These are phyloP conservation scores for Cytospora schulzeri DNA, from an alignment of 2,329 filamentous ascomycete species.

Conservation along the genomic window DNA sequence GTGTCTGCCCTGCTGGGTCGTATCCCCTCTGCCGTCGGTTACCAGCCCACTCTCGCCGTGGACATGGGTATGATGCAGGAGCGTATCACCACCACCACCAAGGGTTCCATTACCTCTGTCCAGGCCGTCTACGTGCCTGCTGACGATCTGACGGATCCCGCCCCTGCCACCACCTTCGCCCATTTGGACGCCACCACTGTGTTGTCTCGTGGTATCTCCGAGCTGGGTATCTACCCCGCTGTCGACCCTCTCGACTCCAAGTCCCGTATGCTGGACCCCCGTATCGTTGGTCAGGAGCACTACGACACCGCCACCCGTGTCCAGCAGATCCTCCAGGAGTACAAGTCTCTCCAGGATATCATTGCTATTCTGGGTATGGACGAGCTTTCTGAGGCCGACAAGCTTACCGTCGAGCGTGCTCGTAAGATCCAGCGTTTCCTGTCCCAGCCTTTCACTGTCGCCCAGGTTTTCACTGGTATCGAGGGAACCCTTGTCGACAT, in stretches of 20 bases:
- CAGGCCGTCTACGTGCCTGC: slow-evolving; percentile 99
- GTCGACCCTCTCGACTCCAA: slow-evolving; percentile 99
- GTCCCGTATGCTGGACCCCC: slow-evolving; percentile 98
- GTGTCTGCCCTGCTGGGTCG: slow-evolving; percentile 98
- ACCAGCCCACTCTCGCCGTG: slow-evolving; percentile 97
- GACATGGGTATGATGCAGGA: slow-evolving; percentile 99
- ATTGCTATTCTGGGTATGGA: slow-evolving; percentile 99
- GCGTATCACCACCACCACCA: slow-evolving; percentile 99
- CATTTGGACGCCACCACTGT: slow-evolving; percentile 99
- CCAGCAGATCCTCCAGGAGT: slow-evolving; percentile 99
- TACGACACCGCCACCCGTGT: slow-evolving; percentile 93
- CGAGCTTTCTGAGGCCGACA: slow-evolving; percentile 97
- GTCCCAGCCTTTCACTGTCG: slow-evolving; percentile 95
- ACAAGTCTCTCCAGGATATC: slow-evolving; percentile 99
- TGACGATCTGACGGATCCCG: slow-evolving; percentile 99
- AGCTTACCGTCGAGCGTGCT: slow-evolving; percentile 99
- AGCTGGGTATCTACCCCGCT: slow-evolving; percentile 99
- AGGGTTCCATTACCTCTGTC: slow-evolving; percentile 99
- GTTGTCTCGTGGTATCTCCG: slow-evolving; percentile 99
- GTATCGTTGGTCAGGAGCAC: slow-evolving; percentile 97
- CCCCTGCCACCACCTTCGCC: slow-evolving; percentile 98
- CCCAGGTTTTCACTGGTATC: slow-evolving; percentile 82
- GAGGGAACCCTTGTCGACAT: slow-evolving; percentile 96
- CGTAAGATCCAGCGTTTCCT: slow-evolving; percentile 99
- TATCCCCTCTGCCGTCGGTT: slow-evolving; percentile 99